Percentiles rank a stretch among this genome's conserved stretches.
phyloP scores from a whole-genome alignment of 352 stramenopile genomes.

The Blastocystis sp. region DNA sequence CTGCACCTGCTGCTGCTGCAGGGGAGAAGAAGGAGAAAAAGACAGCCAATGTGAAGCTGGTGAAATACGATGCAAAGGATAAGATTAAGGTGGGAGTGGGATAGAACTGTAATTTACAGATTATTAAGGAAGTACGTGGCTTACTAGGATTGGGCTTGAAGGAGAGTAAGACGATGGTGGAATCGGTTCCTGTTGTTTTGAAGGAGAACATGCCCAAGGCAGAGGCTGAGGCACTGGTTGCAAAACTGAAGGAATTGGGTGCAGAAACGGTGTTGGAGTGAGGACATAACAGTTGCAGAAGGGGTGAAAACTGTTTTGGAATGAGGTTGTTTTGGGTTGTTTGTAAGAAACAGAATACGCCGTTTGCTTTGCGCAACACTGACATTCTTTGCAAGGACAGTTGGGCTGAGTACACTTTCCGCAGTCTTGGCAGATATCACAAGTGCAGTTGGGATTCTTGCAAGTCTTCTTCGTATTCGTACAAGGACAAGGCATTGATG shows the following conservation, averaged over 20 bases:
- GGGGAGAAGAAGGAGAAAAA: slow-evolving; percentile 58
- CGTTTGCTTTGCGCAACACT: background rate
- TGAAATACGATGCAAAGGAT: slow-evolving; percentile 59
- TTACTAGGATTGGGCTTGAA: slow-evolving; percentile 44
- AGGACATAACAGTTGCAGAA: background rate
- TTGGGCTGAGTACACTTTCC: slow-evolving; percentile 31
- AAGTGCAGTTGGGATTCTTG: slow-evolving; percentile 59
- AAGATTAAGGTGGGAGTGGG: slow-evolving; percentile 35
- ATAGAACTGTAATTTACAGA: background rate
- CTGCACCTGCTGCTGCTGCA: slow-evolving; percentile 6
- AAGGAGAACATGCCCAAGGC: slow-evolving; percentile 59
- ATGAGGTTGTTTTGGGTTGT: background rate
- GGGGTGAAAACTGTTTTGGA: background rate
- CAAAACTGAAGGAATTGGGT: slow-evolving; percentile 57
- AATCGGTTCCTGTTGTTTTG: slow-evolving; percentile 42
- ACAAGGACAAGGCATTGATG: slow-evolving; percentile 36
- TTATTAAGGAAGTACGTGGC: slow-evolving; percentile 54
- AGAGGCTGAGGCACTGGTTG: slow-evolving; percentile 31
- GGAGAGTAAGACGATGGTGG: slow-evolving; percentile 58
- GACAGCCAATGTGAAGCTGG: slow-evolving; percentile 50
- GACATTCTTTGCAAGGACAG: slow-evolving; percentile 32
- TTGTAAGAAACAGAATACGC: slow-evolving; percentile 18
- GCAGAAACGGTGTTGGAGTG: slow-evolving; percentile 33
- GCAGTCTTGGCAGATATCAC: slow-evolving; percentile 59
- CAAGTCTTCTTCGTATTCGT: slow-evolving; percentile 51